Evolutionary conservation across 768 basidiomycete genomes (phyloP), one percentile per base, ranked within the genome.

Genomic region (Pisolithus tinctorius): DNA sequence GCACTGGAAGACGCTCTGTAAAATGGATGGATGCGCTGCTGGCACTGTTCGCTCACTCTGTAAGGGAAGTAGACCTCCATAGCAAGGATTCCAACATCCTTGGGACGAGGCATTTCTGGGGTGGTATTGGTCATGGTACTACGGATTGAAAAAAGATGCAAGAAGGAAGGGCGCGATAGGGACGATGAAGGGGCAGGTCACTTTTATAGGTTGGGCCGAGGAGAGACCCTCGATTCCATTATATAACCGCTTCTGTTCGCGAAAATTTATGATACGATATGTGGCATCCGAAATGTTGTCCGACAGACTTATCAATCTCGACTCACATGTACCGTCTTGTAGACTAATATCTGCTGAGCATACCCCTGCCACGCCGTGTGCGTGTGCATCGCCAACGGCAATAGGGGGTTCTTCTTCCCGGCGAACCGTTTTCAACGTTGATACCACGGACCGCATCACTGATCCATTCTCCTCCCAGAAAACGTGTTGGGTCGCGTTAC

Each of bases 31-130:
- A 4, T 0, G 3, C 3, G 27, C 16, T 50, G 23, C n/a, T 37
- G 10, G 57, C 57, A 53, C 47, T 58, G 51, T 47, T 38, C 42
- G 74, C 86, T 58, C 63, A 93, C 90, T 58, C 91, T 81, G 70
- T 82, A 86, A 49, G 93, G 94, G 74, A 95, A 94, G 78, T 96
- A 98, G 69, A 90, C 80, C 64, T 98, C 93, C 70, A 94, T 82
- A 46, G 79, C 93, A 57, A 94, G 87, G 69, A 98, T 83, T 64
- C 94, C 94, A 59, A 96, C 93, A 71, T 96, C 88, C 74, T 86
- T 82, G 53, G 94, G 92, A 60, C 92, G 88, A 49, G 70, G 66
- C 2, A 65, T 46, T 44, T 56, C 54, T 34, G 34, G 2, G 7
- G 60, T 53, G 14, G 65, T 26, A 34, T 62, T 65, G 10, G 67